These are phyloP conservation scores for Cardamine chenopodiifolia DNA, from an alignment of 345 rosid species.

Conservation along the genomic window DNA sequence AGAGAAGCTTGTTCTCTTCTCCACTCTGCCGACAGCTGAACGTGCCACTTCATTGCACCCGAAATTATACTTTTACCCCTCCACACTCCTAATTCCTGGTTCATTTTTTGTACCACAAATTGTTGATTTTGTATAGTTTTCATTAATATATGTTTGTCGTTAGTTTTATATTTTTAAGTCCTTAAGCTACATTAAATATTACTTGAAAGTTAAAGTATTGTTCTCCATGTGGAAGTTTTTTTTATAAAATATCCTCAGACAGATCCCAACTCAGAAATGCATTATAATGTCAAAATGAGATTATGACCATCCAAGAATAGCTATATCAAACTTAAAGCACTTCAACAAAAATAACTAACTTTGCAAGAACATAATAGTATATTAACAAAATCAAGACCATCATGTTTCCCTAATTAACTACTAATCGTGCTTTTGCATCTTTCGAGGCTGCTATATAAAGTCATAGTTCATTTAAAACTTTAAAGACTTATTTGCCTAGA, in stretches of 20 bases:
- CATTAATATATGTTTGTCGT: neutral
- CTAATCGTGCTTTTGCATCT: constrained; percentile 7
- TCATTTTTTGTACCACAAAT: neutral
- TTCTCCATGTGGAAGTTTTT: constrained; percentile 1
- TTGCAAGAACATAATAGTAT: neutral
- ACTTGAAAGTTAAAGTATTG: neutral
- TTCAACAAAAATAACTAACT: neutral
- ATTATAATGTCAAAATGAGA: constrained; percentile 2
- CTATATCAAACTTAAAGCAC: neutral
- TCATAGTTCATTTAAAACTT: neutral
- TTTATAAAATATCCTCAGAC: neutral
- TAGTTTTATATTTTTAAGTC: neutral
- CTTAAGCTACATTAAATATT: neutral
- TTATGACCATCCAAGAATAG: neutral
- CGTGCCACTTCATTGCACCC: constrained; percentile 34
- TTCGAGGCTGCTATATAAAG: neutral
- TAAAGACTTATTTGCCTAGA: constrained; percentile 8
- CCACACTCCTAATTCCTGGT: constrained; percentile 13
- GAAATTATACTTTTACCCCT: constrained; percentile 43
- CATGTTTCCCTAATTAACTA: constrained; percentile 13
- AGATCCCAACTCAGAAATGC: constrained; percentile 20
- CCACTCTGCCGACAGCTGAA: constrained; percentile 43
- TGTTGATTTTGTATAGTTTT: neutral
- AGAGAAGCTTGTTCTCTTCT: constrained; percentile 39
- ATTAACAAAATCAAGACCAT: constrained; percentile 13